phyloP scores from a whole-genome alignment of 805 yeast genomes.

The Ogataea ganodermae region DNA sequence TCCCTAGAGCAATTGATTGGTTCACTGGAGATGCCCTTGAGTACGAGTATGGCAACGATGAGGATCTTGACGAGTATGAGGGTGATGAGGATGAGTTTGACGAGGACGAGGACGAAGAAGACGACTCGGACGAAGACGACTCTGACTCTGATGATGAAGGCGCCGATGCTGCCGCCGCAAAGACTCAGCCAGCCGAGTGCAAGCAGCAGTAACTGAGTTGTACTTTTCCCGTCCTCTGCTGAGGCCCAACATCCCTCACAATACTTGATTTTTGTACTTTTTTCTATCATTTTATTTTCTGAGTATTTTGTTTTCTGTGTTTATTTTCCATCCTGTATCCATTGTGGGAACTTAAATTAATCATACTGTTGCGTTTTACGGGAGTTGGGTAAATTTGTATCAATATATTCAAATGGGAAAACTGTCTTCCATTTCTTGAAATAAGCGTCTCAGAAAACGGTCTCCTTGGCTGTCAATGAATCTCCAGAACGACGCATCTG shows the following conservation, averaged over 20 bases:
- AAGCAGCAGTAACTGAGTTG: slow-evolving; percentile 56
- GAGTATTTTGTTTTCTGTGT: slow-evolving; percentile 2
- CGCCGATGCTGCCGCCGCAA: slow-evolving; percentile 39
- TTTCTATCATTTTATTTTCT: background rate
- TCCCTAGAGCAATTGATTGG: slow-evolving; percentile 98
- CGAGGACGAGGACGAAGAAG: slow-evolving; percentile 60
- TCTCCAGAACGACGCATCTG: background rate
- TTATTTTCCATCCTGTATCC: background rate
- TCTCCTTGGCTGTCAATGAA: slow-evolving; percentile 4
- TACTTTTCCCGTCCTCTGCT: background rate
- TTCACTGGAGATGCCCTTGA: slow-evolving; percentile 96
- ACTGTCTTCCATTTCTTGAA: slow-evolving; percentile 8
- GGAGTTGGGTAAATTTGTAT: no score
- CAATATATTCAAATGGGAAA: background rate
- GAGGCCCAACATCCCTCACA: background rate
- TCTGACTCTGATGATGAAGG: slow-evolving; percentile 42
- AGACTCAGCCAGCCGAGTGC: slow-evolving; percentile 75
- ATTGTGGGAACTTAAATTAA: background rate
- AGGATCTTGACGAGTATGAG: slow-evolving; percentile 59
- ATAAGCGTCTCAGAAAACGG: background rate
- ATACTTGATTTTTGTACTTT: slow-evolving; percentile 1
- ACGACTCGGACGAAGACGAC: slow-evolving; percentile 56
- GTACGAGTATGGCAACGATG: slow-evolving; percentile 56
- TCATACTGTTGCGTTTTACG: background rate
- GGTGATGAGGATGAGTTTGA: slow-evolving; percentile 64